phyloP scores from a whole-genome alignment of 2,329 filamentous ascomycete species.

The Curvularia hawaiiensis region DNA sequence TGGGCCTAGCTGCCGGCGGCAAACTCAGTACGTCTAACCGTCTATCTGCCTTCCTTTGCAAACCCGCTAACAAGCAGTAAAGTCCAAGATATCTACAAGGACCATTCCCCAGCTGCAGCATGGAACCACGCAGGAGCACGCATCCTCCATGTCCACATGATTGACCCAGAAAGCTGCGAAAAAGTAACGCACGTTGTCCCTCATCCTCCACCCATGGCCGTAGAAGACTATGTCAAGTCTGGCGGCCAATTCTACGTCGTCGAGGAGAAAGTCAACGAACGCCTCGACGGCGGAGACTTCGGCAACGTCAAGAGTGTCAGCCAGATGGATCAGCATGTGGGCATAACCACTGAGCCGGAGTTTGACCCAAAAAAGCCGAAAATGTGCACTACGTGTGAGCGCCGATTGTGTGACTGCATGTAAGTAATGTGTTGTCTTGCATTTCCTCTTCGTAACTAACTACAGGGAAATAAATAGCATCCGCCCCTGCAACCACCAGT shows the following conservation, averaged over 20 bases:
- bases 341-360: not conserved
- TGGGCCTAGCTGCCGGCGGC: constrained; percentile 2
- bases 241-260: not conserved
- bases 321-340: constrained; percentile 2
- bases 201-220: not conserved
- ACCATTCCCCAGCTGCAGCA: not conserved
- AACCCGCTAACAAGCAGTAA: not conserved
- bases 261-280: not conserved
- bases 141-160: constrained; percentile 4
- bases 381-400: not conserved
- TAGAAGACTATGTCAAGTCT: not conserved
- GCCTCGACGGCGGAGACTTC: not conserved
- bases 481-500: not conserved
- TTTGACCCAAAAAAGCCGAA: not conserved
- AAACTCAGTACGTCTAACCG: not conserved
- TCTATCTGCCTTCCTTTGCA: not conserved
- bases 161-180: not conserved
- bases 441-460: not conserved
- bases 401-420: not conserved
- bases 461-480: not conserved
- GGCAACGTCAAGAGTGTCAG: not conserved
- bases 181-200: not conserved
- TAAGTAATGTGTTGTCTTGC: not conserved
- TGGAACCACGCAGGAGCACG: constrained; percentile 1
- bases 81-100: constrained; percentile 7